A percentile compares a stretch with the other conserved stretches of the same genome.
phyloP scores from a whole-genome alignment of 345 rosid species.

The Draba incana region DNA sequence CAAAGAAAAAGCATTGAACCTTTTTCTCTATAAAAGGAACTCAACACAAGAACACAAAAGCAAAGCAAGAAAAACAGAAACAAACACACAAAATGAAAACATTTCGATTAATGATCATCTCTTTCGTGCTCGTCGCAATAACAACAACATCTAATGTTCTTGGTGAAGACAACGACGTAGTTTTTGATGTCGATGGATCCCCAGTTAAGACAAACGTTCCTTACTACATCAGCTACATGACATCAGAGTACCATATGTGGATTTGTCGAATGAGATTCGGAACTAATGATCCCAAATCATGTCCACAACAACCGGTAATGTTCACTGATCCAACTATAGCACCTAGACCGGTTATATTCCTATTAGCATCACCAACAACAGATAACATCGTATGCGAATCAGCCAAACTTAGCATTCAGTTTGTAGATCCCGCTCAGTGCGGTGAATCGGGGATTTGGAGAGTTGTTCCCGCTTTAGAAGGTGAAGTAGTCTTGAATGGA shows the following conservation, averaged over 20 bases:
- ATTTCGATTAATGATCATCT: neutral
- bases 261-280: slow-evolving; percentile 18
- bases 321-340: slow-evolving; percentile 22
- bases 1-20: neutral
- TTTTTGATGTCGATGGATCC: slow-evolving; percentile 9
- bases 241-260: slow-evolving; percentile 30
- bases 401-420: slow-evolving; percentile 24
- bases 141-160: slow-evolving; percentile 1
- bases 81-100: slow-evolving; percentile 19
- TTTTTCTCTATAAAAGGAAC: slow-evolving; percentile 4
- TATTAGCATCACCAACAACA: neutral
- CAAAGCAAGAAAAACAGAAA: slow-evolving; percentile 2
- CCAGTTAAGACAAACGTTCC: slow-evolving; percentile 27
- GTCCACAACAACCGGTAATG: slow-evolving; percentile 39
- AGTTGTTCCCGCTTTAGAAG: slow-evolving; percentile 14
- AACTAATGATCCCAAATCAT: slow-evolving; percentile 1
- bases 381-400: slow-evolving; percentile 1
- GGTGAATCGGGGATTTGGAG: slow-evolving; percentile 26
- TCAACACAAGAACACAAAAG: neutral
- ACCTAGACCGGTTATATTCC: slow-evolving; percentile 23
- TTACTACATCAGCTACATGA: slow-evolving; percentile 36
- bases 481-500: slow-evolving; percentile 29
- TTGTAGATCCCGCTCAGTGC: neutral
- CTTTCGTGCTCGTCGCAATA: slow-evolving; percentile 19
- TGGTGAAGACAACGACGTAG: slow-evolving; percentile 25